Base-by-base conservation (phyloP, 768 basidiomycete genomes). In the Lactarius sp. region DNA sequence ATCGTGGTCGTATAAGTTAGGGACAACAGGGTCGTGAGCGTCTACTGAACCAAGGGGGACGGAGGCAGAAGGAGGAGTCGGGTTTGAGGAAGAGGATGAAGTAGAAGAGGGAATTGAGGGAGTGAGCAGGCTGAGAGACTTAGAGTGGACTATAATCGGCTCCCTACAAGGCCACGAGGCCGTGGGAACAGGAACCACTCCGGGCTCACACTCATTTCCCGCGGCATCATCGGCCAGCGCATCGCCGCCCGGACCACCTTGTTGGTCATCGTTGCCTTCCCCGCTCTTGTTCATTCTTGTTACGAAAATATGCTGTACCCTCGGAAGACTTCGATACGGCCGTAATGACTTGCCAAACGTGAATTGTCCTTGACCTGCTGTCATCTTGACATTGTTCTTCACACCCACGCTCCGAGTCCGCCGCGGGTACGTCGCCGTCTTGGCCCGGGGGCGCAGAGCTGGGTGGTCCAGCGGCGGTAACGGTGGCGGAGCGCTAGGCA, bases 381-480 rank as follows among this genome's bases (percentile, higher is more conserved):
- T 59, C 39, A 55, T 41, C 27, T 54, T 49, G 10, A 53, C 54
- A 56, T 59, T 42, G 64, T 69, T 64, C 46, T 70, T 67, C 16
- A 52, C 52, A 1, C 44, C 37, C 39, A 37, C 59, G 34, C 63
- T 59, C 16, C 60, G 54, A n/a, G 59, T 56, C 2, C 66, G 66
- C 22, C 61, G 66, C 4, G 72, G 70, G 44, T 61, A 72, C 22
- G 72, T 72, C 34, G 65, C 69, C 10, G 31, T 60, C 52, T 39
- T 44, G 9, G 31, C 27, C 22, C 39, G 22, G 13, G 54, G 20
- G 3, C 18, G 22, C 18, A 59, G 47, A 1, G 49, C 52, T 0
- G 77, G 76, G 64, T 76, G 85, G 58, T 79, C 73, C 34, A 85
- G 77, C 16, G 82, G 76, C n/a, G 84, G 84, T 41, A 86, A 69